A percentile compares a stretch with the other conserved stretches of the same genome.
Evolutionary conservation across 1,284 basidiomycete species (phyloP).

Genomic region (Microbotryum silenes-acaulis): DNA sequence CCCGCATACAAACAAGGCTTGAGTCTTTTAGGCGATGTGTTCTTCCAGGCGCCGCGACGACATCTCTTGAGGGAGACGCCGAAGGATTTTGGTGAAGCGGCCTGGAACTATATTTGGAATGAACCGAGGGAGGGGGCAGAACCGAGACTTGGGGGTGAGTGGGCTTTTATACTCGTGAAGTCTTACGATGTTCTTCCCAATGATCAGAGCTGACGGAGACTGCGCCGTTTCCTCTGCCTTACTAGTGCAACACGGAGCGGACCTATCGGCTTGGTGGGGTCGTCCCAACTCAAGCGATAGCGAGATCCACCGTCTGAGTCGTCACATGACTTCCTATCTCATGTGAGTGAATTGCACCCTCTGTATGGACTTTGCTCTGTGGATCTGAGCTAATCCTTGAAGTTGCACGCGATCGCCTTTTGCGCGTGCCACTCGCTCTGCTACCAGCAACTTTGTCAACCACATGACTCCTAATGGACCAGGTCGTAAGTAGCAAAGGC

Average conservation of each 20-base stretch:
- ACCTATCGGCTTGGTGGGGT: slow-evolving; percentile 22
- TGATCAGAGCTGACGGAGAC: no score
- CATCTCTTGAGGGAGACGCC: slow-evolving; percentile 30
- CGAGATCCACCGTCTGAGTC: slow-evolving; percentile 11
- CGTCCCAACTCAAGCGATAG: slow-evolving; percentile 15
- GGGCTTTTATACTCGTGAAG: no score
- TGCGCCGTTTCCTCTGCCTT: no score
- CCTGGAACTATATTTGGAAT: slow-evolving; percentile 22
- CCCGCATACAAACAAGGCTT: slow-evolving; percentile 16
- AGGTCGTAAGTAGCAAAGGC: slow-evolving; percentile 8
- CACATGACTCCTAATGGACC: slow-evolving; percentile 28
- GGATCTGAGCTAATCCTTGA: neutral
- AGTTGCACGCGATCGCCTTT: neutral
- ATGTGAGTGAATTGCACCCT: slow-evolving; percentile 9
- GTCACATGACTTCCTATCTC: slow-evolving; percentile 30
- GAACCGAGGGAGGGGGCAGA: slow-evolving; percentile 14
- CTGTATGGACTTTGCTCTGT: no score
- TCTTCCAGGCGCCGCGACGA: slow-evolving; percentile 29
- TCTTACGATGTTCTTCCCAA: neutral
- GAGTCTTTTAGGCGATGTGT: slow-evolving; percentile 23
- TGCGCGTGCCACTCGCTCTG: no score
- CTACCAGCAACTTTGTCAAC: slow-evolving; percentile 26
- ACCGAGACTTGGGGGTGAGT: slow-evolving; percentile 23
- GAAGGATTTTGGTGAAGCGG: slow-evolving; percentile 29
- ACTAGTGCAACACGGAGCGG: slow-evolving; percentile 26